phyloP scores from a whole-genome alignment of 139 green algal genomes.

The Dunaliella primolecta region DNA sequence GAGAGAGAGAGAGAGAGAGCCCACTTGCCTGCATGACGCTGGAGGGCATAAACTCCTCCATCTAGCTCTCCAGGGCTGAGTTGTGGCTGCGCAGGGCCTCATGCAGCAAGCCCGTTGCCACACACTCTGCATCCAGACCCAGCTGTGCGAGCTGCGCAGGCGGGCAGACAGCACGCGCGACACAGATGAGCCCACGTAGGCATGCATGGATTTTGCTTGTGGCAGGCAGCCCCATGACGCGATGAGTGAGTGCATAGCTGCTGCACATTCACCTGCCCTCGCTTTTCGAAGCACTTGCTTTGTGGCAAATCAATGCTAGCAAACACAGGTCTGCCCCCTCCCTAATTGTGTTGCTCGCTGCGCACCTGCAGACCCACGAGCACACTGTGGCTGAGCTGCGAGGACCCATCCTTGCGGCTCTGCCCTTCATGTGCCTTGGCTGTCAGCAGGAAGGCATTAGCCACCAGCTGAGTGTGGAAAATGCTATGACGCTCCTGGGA shows the following conservation, averaged over 20 bases:
- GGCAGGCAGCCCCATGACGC: too few relatives aligned
- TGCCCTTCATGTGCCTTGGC: conserved; percentile 48
- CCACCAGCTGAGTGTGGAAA: conserved; percentile 36
- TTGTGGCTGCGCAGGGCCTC: conserved; percentile 53
- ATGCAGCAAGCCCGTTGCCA: conserved; percentile 69
- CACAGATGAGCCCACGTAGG: too few relatives aligned
- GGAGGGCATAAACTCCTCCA: conserved; percentile 55
- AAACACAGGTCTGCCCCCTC: too few relatives aligned
- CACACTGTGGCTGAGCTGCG: conserved; percentile 56
- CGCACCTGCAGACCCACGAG: conserved; percentile 30
- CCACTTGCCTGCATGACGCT: conserved; percentile 41
- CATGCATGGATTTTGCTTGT: too few relatives aligned
- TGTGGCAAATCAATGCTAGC: too few relatives aligned
- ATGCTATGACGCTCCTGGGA: conserved; percentile 28
- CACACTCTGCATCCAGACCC: conserved; percentile 57
- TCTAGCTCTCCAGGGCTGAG: conserved; percentile 35
- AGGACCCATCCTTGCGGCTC: conserved; percentile 44
- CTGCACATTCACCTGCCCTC: too few relatives aligned
- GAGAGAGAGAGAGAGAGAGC: too few relatives aligned
- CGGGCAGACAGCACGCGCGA: too few relatives aligned
- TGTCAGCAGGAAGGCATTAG: conserved; percentile 33
- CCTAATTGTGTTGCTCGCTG: too few relatives aligned
- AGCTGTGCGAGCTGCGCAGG: conserved; percentile 34
- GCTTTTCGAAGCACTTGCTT: too few relatives aligned
- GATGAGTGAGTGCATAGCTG: too few relatives aligned